Base-by-base conservation (phyloP, 2,329 filamentous ascomycete species). In the Periconia macrospinosa region DNA sequence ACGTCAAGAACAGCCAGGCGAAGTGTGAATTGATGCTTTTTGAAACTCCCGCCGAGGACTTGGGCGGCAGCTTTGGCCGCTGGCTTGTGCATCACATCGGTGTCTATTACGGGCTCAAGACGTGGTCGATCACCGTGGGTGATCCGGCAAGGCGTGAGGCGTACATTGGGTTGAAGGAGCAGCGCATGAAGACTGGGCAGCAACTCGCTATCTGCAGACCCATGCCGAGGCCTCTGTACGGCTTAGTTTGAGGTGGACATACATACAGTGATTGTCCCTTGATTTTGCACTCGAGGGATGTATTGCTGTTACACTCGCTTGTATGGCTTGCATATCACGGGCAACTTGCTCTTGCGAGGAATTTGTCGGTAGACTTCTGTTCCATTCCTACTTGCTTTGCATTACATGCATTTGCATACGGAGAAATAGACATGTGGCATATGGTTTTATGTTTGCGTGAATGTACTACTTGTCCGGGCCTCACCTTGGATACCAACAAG, bases 11-110 rank as follows among this genome's bases (percentile, higher is more conserved):
- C 80, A 41, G 78, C 41, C 78, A 84, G 56, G 57, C 83, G 48
- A 82, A 84, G 60, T 78, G 79, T 47, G 83, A 88, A 69, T 86
- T 86, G 60, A 80, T 96, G 77, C 83, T 97, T 9, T 92, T 96
- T 71, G 90, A 97, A 73, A 88, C 86, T 44, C 78, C 88, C 33
- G 89, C 86, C 15, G 86, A 89, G 52, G 91, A 92, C 65, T 86
- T 87, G 55, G 84, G 86, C 8, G 90, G 90, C 47, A 84, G 88
- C 3, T 97, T 96, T 78, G 92, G 90, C 61, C 89, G 93, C 59
- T 97, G 92, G 90, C 84, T 97, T 50, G 91, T 95, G 1, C 92
- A 97, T 74, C 89, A 90, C 53, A 92, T 97, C 58, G 93, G 91
- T 10, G 85, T 88, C 41, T 97, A 97, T 73, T 97, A 97, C 70